Evolutionary conservation across 345 rosid species (phyloP).

Genomic region (Populus euphratica): DNA sequence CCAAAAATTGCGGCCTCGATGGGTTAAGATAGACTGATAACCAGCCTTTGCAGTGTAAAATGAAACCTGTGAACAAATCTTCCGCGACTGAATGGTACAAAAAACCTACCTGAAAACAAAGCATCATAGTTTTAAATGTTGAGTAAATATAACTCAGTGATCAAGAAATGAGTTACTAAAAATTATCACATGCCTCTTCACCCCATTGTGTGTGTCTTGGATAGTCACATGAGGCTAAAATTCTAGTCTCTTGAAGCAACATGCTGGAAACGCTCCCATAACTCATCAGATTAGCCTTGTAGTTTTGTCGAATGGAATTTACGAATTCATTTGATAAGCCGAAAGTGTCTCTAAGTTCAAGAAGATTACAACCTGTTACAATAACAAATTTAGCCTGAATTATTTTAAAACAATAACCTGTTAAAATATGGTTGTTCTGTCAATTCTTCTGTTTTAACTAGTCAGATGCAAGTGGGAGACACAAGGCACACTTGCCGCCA

Average conservation of each 20-base stretch:
- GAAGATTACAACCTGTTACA: constrained; percentile 12
- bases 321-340: constrained; percentile 38
- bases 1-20: constrained; percentile 35
- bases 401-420: no score
- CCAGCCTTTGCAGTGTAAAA: constrained; percentile 38
- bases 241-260: constrained; percentile 13
- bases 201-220: constrained; percentile 42
- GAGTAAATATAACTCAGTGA: no score
- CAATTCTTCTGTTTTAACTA: no score
- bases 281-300: background rate
- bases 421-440: no score
- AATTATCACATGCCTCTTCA: constrained; percentile 22
- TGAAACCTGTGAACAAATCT: constrained; percentile 40
- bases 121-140: background rate
- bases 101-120: constrained; percentile 35
- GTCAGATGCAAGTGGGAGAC: no score
- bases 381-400: no score
- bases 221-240: constrained; percentile 33
- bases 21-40: constrained; percentile 34
- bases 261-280: background rate
- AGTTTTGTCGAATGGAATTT: constrained; percentile 7
- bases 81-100: constrained; percentile 35
- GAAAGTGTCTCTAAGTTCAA: constrained; percentile 12
- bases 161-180: no score
- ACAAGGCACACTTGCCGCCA: no score